Conservation (phyloP, 208 protist genomes). For the Leishmania martiniquensis region DNA sequence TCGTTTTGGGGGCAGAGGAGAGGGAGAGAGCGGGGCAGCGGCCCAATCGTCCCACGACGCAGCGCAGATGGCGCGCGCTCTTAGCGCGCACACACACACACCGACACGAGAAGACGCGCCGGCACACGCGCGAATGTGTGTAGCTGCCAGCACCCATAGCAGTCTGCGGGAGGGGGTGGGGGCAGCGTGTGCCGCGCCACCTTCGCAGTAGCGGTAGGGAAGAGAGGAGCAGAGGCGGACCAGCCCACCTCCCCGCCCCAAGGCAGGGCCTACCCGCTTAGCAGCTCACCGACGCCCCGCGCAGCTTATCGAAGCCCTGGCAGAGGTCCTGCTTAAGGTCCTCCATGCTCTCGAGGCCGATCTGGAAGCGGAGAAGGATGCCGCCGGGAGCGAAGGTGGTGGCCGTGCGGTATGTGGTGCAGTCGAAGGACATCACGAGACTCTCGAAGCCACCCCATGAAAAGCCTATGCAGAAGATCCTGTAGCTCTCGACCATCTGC, state of each 20-base stretch:
- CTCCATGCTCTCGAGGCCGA: conserved; percentile 37
- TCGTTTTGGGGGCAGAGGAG: neutral
- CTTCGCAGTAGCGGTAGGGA: neutral
- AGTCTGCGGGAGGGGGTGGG: neutral
- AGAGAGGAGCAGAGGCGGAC: neutral
- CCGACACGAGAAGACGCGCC: neutral
- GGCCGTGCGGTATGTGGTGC: conserved; percentile 32
- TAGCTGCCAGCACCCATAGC: neutral
- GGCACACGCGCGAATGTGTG: neutral
- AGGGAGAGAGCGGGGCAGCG: neutral
- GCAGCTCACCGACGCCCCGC: neutral
- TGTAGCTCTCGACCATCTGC: conserved; percentile 31
- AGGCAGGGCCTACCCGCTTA: neutral
- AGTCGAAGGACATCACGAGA: conserved; percentile 36
- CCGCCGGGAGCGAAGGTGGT: conserved; percentile 27
- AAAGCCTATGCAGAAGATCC: conserved; percentile 29
- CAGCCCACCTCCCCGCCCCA: neutral
- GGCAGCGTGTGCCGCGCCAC: neutral
- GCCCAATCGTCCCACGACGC: neutral
- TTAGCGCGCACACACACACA: neutral
- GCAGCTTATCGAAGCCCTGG: conserved; percentile 24
- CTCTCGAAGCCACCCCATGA: conserved; percentile 43
- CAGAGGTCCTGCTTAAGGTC: conserved; percentile 36
- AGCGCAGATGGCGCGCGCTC: neutral
- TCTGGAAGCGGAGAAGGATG: conserved; percentile 30